Conservation (phyloP, 1,139 yeast species). For the Blastobotrys arbuscula region DNA sequence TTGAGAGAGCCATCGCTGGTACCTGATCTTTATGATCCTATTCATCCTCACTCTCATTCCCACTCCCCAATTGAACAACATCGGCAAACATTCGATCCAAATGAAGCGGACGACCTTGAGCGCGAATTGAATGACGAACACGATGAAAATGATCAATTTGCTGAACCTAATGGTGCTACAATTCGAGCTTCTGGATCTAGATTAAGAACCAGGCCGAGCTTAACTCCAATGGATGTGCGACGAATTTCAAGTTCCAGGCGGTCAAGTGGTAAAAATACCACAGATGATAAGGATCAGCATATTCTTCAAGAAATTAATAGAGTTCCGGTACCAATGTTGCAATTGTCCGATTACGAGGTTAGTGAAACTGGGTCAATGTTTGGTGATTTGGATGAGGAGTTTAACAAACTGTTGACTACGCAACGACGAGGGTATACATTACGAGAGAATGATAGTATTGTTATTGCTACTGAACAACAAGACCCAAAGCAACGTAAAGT, state of each 20-base stretch:
- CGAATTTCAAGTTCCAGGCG: constrained; percentile 19
- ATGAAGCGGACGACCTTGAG: too few species aligned
- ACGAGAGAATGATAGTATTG: constrained; percentile 30
- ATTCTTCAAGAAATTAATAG: constrained; percentile 17
- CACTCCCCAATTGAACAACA: too few species aligned
- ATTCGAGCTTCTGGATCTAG: constrained; percentile 27
- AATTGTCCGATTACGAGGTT: constrained; percentile 31
- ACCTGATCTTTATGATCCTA: constrained; percentile 13
- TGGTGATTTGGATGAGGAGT: constrained; percentile 37
- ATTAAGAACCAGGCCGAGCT: constrained; percentile 32
- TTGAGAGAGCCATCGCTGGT: constrained; percentile 17
- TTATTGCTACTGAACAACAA: constrained; percentile 28
- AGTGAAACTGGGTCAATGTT: constrained; percentile 37
- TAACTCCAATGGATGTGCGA: constrained; percentile 30
- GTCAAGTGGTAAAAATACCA: constrained; percentile 7
- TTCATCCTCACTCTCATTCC: constrained; percentile 9
- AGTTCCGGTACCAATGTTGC: constrained; percentile 24
- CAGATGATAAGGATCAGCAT: constrained; percentile 14
- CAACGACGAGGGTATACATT: constrained; percentile 35
- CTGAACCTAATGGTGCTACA: constrained; percentile 16
- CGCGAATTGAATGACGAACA: constrained; percentile 13
- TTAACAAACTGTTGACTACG: constrained; percentile 33
- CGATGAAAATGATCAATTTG: constrained; percentile 17
- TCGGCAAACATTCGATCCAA: too few species aligned
- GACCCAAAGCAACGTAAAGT: constrained; percentile 18